Evolutionary conservation across 73 alveolate species (phyloP), one percentile per base, ranked within the genome.

Genomic region (Effrenium voratum): DNA sequence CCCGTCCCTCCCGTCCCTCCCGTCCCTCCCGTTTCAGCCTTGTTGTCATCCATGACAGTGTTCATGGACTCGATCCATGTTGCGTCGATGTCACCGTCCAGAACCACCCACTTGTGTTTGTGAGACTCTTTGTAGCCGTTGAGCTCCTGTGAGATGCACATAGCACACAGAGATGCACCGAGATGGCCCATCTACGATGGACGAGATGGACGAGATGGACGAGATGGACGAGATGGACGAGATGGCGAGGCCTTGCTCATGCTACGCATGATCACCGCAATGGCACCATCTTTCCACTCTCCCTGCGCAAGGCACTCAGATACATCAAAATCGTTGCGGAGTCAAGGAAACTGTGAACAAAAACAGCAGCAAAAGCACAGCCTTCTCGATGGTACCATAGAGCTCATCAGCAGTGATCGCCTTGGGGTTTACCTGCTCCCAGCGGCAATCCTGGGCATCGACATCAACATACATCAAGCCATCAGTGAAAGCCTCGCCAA

Each of bases 1-100:
- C n/a, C n/a, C n/a, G n/a, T n/a, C n/a, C n/a, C n/a, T n/a, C n/a
- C n/a, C n/a, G n/a, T n/a, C n/a, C n/a, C n/a, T n/a, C n/a, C n/a
- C n/a, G n/a, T n/a, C n/a, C n/a, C n/a, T n/a, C n/a, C n/a, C n/a
- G n/a, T n/a, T n/a, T n/a, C n/a, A n/a, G 94, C 94, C 98, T 99
- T 99, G 99, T 99, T 99, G 99, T 99, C 99, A 99, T 99, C 99
- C 99, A 99, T 99, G 99, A 99, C 99, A 86, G 99, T 99, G 99
- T 99, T 99, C 91, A 99, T 99, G 47, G 99, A 99, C 99, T 99
- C 99, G 96, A 99, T 99, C 99, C 99, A 99, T 92, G 99, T 99
- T 34, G 99, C 99, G 98, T 99, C 99, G 59, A 99, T 99, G 99
- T 99, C 99, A 72, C 99, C 99, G 99, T 99, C 99, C 79, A 99